Conservation (phyloP, 345 rosid genomes). For the Noccaea bulbosa region DNA sequence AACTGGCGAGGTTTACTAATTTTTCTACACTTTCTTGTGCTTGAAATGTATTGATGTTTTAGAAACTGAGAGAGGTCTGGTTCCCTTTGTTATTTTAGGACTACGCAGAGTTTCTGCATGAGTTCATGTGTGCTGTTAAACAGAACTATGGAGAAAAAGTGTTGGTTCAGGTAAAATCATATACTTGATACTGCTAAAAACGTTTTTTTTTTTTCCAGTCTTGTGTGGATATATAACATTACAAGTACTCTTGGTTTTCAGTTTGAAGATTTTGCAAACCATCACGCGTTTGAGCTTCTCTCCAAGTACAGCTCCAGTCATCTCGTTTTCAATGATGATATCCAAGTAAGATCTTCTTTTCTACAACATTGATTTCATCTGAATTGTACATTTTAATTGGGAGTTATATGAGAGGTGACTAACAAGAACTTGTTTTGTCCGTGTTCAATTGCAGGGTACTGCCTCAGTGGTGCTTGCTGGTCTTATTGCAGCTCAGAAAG, state of each 20-base stretch:
- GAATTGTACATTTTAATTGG: background rate
- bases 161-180: conserved; percentile 70
- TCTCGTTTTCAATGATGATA: conserved; percentile 97
- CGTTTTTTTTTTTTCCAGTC: background rate
- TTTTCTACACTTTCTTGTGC: conserved; percentile 9
- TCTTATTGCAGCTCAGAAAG: conserved; percentile 70
- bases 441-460: conserved; percentile 66
- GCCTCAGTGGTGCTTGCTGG: conserved; percentile 95
- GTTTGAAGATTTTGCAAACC: conserved; percentile 99
- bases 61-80: conserved; percentile 33
- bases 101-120: conserved; percentile 83
- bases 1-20: conserved; percentile 65
- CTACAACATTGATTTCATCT: background rate
- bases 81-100: conserved; percentile 53
- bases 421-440: background rate
- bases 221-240: conserved; percentile 17
- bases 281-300: conserved; percentile 89
- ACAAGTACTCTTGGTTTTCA: conserved; percentile 41
- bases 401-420: background rate
- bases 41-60: background rate
- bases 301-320: conserved; percentile 72
- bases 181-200: background rate
- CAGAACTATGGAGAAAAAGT: conserved; percentile 93
- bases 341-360: conserved; percentile 59
- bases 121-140: conserved; percentile 93